Base-by-base conservation (phyloP, 2,329 filamentous ascomycete genomes). In the Neonectria sp. region DNA sequence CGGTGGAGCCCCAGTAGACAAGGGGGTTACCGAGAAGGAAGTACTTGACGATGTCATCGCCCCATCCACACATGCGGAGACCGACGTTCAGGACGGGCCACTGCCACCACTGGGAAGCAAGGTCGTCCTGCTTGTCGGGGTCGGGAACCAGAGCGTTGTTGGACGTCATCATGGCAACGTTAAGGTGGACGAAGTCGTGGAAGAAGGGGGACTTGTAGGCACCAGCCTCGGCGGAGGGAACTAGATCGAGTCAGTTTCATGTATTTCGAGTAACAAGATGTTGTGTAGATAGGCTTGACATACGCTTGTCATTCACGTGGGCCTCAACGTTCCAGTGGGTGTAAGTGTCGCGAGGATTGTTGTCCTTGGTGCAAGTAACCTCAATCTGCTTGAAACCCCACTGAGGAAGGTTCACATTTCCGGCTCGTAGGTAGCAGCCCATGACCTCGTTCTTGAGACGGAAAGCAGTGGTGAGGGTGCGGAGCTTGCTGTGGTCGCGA, bases 341-440 rank as follows among this genome's bases (percentile, higher is more conserved):
- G 82, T 97, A 98, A 46, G 95, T 90, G 80, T 99, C 96, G 60
- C 91, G 90, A 7, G 95, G 94, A 77, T 95, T 96, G 85, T 98
- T 97, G 74, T 92, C 90, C 86, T 97, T 98, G 73, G 92, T 91
- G 82, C 96, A 99, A 29, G 95, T 97, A 40, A 96, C 95, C 84
- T 99, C 96, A 72, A 99, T 98, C 84, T 99, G 96, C 86, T 98
- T 98, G 88, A 99, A 99, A 80, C 96, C 96, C 96, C 96, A 99
- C 80, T 98, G 96, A 58, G 96, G 96, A 71, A 99, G 87, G 82
- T 98, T 99, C 76, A 95, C 93, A 77, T 97, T 99, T 75, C 95
- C 95, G 67, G 96, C 97, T 71, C 95, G 92, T 57, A 99, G 90
- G 80, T 99, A 99, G 83, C 96, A 99, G 73, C 93, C 93, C 62